These are phyloP conservation scores for Heliamphora exappendiculata DNA, from an alignment of 148 eudicot species.

Conservation along the genomic window DNA sequence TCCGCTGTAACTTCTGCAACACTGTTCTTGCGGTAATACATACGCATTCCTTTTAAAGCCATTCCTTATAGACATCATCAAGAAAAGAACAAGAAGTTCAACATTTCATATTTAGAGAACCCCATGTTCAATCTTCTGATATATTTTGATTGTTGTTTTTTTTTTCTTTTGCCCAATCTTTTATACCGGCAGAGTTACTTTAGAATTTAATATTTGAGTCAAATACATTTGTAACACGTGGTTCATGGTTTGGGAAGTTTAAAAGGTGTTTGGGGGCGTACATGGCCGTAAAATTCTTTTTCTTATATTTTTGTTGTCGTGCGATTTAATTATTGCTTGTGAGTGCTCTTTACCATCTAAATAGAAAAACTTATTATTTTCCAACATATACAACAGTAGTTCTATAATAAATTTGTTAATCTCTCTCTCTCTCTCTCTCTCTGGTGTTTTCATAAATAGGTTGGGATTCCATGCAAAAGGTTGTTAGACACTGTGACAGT, in stretches of 20 bases:
- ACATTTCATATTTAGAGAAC: neutral
- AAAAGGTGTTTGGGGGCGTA: no score
- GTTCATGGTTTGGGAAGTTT: no score
- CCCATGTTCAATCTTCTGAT: neutral
- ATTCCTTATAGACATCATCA: neutral
- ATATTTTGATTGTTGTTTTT: neutral
- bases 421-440: conserved; percentile 10
- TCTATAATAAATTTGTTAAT: neutral
- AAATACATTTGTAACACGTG: no score
- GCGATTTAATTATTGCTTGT: no score
- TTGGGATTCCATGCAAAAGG: conserved; percentile 86
- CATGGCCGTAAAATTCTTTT: no score
- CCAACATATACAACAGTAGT: neutral
- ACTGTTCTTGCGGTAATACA: conserved; percentile 83
- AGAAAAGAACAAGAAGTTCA: neutral
- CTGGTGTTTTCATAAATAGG: no score
- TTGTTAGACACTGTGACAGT: conserved; percentile 91
- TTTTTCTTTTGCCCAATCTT: no score
- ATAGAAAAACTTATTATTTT: neutral
- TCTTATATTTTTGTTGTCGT: no score
- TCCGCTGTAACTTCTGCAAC: conserved; percentile 83
- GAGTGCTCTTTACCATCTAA: no score
- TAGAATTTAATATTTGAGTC: no score
- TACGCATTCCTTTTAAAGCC: no score
- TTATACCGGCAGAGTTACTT: no score